Evolutionary conservation across 2,329 filamentous ascomycete species (phyloP), one percentile per base, ranked within the genome.

Genomic region (Dryadomyces quercus-mongolicae): DNA sequence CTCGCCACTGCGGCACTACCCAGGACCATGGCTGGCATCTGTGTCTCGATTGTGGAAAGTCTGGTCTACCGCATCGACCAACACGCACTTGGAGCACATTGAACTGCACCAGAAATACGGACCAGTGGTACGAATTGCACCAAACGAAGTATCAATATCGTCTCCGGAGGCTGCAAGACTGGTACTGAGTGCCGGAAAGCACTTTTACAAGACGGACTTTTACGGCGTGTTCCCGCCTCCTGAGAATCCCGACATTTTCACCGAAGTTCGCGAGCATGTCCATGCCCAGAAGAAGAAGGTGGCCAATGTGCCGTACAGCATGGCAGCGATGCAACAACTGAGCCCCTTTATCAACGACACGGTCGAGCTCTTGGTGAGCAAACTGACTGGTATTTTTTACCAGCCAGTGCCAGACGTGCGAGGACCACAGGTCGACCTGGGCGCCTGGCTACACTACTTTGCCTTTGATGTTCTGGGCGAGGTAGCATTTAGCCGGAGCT

Each of bases 201-300:
- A 72, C 20, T 77, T 77, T 64, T 70, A 72, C 65, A 78, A 78
- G 67, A 77, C 75, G 3, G 65, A 70, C 55, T 78, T 77, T 58
- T 78, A 78, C 61, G 66, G 63, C 43, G 76, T 80, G 7, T 80
- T 80, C 60, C 76, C 76, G 34, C 76, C 76, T 3, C 71, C 74
- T 0, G 74, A 77, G 64, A 78, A 79, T 65, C 75, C 76, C 6
- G 76, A 80, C 56, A 78, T 80, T 62, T 80, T 80, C 65, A 79
- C 77, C 44, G 76, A 80, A 62, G 72, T 69, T 16, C 68, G 75
- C 53, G 76, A 79, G 64, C 68, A 72, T 7, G 72, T 75, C n/a
- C 77, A 80, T 62, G 74, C 75, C 0, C 68, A 70, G 56, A 78
- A 78, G 69, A 80, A 79, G 65, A 71, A 74, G 61, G 72, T 75